Evolutionary conservation across 768 basidiomycete species (phyloP).

Genomic region (Boletus rubescentipes): DNA sequence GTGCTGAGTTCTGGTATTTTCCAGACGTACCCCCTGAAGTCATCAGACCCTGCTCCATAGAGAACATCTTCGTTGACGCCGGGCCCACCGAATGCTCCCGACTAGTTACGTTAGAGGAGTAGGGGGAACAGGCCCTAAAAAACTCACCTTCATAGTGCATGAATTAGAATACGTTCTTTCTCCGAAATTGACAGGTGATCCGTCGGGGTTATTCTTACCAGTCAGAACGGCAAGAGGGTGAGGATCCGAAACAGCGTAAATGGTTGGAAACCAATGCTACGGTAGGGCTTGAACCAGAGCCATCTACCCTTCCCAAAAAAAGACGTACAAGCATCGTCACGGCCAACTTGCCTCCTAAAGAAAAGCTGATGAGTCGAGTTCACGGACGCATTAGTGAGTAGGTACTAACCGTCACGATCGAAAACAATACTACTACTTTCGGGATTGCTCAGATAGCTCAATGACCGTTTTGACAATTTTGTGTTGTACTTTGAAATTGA

Average conservation of each 20-base stretch:
- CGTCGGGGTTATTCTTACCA: slow-evolving; percentile 55
- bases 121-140: not conserved
- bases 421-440: slow-evolving; percentile 69
- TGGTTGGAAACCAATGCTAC: slow-evolving; percentile 68
- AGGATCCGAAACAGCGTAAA: slow-evolving; percentile 66
- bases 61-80: slow-evolving; percentile 52
- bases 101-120: slow-evolving; percentile 39
- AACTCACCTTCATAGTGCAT: slow-evolving; percentile 72
- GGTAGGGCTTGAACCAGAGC: slow-evolving; percentile 1
- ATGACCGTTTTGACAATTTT: slow-evolving; percentile 42
- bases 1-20: slow-evolving; percentile 53
- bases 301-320: not conserved
- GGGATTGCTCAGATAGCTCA: slow-evolving; percentile 49
- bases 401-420: slow-evolving; percentile 59
- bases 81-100: slow-evolving; percentile 72
- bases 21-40: slow-evolving; percentile 81
- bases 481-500: slow-evolving; percentile 45
- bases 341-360: slow-evolving; percentile 57
- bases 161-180: slow-evolving; percentile 64
- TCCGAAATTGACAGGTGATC: slow-evolving; percentile 44
- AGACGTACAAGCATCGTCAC: slow-evolving; percentile 63
- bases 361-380: not conserved
- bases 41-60: slow-evolving; percentile 79
- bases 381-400: slow-evolving; percentile 1
- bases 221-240: slow-evolving; percentile 70